Conservation (phyloP, 805 yeast species). For the Myxozyma neotropica region DNA sequence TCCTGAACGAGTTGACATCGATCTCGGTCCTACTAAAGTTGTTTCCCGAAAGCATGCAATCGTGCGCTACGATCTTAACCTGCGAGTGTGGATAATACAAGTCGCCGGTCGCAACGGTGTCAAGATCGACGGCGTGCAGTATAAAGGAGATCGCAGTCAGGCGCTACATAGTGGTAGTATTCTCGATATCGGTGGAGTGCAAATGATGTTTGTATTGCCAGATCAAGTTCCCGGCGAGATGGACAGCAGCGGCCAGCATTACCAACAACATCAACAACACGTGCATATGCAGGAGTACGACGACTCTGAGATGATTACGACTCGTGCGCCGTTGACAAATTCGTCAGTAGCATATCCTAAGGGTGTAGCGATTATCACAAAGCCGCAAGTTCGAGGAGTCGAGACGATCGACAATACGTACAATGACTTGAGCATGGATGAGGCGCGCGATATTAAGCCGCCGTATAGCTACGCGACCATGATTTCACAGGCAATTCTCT, state of each 20-base stretch:
- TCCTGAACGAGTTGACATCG: conserved; percentile 65
- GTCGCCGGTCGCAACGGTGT: conserved; percentile 92
- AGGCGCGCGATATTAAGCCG: conserved; percentile 90
- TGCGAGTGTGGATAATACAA: conserved; percentile 82
- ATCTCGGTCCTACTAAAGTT: conserved; percentile 96
- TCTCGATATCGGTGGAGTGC: conserved; percentile 93
- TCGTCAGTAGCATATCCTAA: conserved; percentile 43
- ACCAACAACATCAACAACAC: conserved; percentile 2
- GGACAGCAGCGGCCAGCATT: conserved; percentile 11
- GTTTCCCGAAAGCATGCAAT: conserved; percentile 89
- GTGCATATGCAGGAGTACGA: conserved; percentile 11
- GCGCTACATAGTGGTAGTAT: conserved; percentile 82
- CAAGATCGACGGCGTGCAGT: conserved; percentile 71
- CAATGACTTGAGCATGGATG: conserved; percentile 73
- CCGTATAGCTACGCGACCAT: conserved; percentile 96
- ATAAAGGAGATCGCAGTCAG: conserved; percentile 46
- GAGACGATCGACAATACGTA: conserved; percentile 39
- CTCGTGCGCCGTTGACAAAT: conserved; percentile 15
- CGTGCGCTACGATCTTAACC: conserved; percentile 72
- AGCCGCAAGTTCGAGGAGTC: conserved; percentile 46
- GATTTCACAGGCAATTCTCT: conserved; percentile 95
- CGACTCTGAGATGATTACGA: conserved; percentile 15
- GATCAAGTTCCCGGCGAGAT: conserved; percentile 47
- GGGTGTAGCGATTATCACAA: conserved; percentile 48
- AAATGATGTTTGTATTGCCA: conserved; percentile 98